phyloP scores from a whole-genome alignment of 2,329 filamentous ascomycete genomes.

The Penicillium oxalicum region DNA sequence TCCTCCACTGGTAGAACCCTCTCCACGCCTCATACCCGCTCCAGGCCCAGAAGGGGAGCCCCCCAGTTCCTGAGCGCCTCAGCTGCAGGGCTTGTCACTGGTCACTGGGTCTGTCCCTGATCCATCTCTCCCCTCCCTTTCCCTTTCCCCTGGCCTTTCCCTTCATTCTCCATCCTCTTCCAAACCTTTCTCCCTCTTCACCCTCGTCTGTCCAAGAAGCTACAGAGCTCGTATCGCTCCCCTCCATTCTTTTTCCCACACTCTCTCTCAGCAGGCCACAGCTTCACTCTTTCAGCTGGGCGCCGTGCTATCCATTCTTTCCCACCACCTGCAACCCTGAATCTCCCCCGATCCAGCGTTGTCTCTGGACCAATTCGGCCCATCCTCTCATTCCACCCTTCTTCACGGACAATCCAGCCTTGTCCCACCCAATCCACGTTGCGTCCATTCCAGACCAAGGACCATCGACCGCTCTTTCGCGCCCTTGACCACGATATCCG shows the following conservation, averaged over 20 bases:
- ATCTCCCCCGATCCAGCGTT: conserved; percentile 4
- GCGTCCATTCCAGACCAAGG: conserved; percentile 8
- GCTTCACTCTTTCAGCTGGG: conserved; percentile 62
- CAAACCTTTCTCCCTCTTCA: conserved; percentile 7
- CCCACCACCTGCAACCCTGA: conserved; percentile 12
- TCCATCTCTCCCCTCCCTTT: background rate
- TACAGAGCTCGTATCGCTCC: background rate
- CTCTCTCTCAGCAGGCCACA: conserved; percentile 40
- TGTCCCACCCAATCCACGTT: background rate
- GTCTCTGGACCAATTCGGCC: conserved; percentile 4
- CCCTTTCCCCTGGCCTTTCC: conserved; percentile 20
- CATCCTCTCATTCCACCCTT: conserved; percentile 12
- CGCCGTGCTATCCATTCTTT: conserved; percentile 45
- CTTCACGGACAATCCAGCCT: conserved; percentile 7
- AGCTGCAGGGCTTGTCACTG: conserved; percentile 18
- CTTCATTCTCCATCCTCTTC: conserved; percentile 17
- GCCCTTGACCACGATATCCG: conserved; percentile 13
- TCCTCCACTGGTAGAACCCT: no score
- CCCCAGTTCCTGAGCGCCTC: background rate
- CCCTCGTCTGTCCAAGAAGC: background rate
- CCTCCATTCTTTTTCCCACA: conserved; percentile 21
- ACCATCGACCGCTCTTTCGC: conserved; percentile 2
- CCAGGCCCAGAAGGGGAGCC: no score
- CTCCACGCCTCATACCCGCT: no score
- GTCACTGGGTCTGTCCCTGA: no score